Evolutionary conservation across 805 yeast species (phyloP).

Genomic region (Allodekkera sacchari): DNA sequence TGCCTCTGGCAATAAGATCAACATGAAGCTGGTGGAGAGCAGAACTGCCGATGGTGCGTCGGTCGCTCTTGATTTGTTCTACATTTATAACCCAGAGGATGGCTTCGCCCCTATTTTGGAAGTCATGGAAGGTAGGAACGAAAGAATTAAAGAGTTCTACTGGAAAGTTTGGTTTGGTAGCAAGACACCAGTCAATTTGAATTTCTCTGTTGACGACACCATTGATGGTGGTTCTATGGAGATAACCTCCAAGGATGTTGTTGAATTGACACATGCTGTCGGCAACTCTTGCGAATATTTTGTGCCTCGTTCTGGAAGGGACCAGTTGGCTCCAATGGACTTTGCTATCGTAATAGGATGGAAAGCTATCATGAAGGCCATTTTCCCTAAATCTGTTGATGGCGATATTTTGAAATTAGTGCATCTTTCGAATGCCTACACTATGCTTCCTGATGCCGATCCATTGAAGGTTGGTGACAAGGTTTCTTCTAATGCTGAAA

Average conservation of each 20-base stretch:
- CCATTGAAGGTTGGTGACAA: conserved; percentile 85
- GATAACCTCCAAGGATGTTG: conserved; percentile 68
- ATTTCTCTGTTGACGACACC: conserved; percentile 61
- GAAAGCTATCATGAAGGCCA: conserved; percentile 97
- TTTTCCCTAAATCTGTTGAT: conserved; percentile 92
- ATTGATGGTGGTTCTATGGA: conserved; percentile 63
- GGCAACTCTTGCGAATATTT: conserved; percentile 97
- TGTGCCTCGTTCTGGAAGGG: conserved; percentile 78
- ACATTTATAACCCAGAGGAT: conserved; percentile 69
- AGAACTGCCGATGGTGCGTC: conserved; percentile 76
- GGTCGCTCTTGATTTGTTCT: conserved; percentile 68
- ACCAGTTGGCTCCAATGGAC: conserved; percentile 95
- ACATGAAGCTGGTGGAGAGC: conserved; percentile 72
- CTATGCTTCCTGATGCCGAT: conserved; percentile 84
- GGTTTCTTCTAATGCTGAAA: conserved; percentile 74
- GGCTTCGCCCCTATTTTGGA: conserved; percentile 97
- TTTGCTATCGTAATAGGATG: conserved; percentile 97
- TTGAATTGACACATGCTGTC: conserved; percentile 93
- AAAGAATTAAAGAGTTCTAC: conserved; percentile 89
- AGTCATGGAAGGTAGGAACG: conserved; percentile 83
- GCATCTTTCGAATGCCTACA: conserved; percentile 90
- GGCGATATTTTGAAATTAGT: conserved; percentile 93
- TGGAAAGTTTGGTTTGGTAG: conserved; percentile 95
- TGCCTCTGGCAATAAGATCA: conserved; percentile 45
- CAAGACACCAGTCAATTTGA: conserved; percentile 49